Evolutionary conservation across 768 basidiomycete species (phyloP), one percentile per base, ranked within the genome.

Genomic region (Hericium erinaceus): DNA sequence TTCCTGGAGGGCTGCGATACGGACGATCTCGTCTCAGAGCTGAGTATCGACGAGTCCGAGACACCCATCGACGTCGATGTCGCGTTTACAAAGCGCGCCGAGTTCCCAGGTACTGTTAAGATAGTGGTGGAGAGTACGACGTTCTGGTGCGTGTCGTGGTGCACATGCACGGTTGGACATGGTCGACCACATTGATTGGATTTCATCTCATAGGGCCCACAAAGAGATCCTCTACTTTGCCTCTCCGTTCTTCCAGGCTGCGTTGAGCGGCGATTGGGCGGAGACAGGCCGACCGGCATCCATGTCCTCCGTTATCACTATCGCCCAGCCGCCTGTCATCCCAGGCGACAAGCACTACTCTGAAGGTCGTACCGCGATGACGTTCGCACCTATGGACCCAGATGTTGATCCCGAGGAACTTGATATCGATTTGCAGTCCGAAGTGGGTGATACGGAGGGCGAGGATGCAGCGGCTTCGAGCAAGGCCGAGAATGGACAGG

Each of bases 241-340:
- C 4, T 94, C 92, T n/a, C 91, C 93, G 0, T 95, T 95, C 77
- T 95, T 95, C 69, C 87, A 94, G 70, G 91, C 90, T 16, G 86
- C 92, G 9, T 74, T 95, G 50, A 90, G 90, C 64, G 93, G 93
- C 8, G 82, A 89, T 65, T 95, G 93, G 93, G 88, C 89, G 12
- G 93, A 95, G 72, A 94, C 87, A 6, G 87, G 85, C 38, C 79
- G 88, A 40, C 88, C 86, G 18, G 80, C 76, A 22, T 91, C 87
- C 57, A 82, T 87, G 77, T 89, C 86, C 24, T 91, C 89, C 52
- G 77, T 91, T 37, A 87, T 92, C 66, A 92, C 91, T 20, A 88
- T 93, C 54, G 87, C 89, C 2, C 87, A 90, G 63, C 84, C 85
- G 0, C 83, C 84, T 3, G 69, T 77, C 15, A 69, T 81, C 44